Evolutionary conservation across 768 basidiomycete genomes (phyloP).

Genomic region (Amanita thiersii): DNA sequence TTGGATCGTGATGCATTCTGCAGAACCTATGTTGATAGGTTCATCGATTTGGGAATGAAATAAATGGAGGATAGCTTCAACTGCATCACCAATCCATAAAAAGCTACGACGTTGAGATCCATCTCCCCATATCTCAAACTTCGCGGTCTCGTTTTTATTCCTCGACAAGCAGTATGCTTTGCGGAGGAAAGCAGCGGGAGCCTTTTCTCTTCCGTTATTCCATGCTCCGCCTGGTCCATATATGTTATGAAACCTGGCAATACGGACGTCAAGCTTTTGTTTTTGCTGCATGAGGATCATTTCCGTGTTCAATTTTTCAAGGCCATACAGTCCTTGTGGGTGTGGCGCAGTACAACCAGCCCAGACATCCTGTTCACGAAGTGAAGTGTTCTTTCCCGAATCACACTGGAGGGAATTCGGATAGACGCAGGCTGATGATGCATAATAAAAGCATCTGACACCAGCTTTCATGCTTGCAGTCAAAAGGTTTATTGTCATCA

Average conservation of each 20-base stretch:
- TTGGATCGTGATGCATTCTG: slow-evolving; percentile 30
- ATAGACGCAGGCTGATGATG: slow-evolving; percentile 55
- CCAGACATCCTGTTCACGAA: slow-evolving; percentile 40
- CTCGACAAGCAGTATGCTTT: slow-evolving; percentile 35
- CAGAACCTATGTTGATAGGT: slow-evolving; percentile 47
- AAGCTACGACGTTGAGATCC: slow-evolving; percentile 48
- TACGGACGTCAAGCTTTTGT: slow-evolving; percentile 26
- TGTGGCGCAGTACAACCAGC: slow-evolving; percentile 21
- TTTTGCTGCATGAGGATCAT: slow-evolving; percentile 28
- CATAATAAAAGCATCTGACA: slow-evolving; percentile 40
- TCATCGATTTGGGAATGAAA: slow-evolving; percentile 25
- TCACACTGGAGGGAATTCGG: slow-evolving; percentile 32
- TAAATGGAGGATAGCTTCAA: slow-evolving; percentile 39
- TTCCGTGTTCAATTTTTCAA: slow-evolving; percentile 49
- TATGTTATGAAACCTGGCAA: slow-evolving; percentile 53
- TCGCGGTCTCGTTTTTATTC: slow-evolving; percentile 3
- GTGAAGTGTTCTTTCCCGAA: slow-evolving; percentile 25
- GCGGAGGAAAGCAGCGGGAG: slow-evolving; percentile 46
- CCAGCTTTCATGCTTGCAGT: slow-evolving; percentile 26
- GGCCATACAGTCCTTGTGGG: slow-evolving; percentile 51
- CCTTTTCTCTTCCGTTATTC: slow-evolving; percentile 50
- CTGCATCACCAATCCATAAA: slow-evolving; percentile 45
- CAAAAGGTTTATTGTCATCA: slow-evolving; percentile 42
- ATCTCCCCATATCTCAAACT: slow-evolving; percentile 51
- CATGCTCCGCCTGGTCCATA: slow-evolving; percentile 48